phyloP scores from a whole-genome alignment of 2,329 filamentous ascomycete genomes.

The Penicillium griseofulvum region DNA sequence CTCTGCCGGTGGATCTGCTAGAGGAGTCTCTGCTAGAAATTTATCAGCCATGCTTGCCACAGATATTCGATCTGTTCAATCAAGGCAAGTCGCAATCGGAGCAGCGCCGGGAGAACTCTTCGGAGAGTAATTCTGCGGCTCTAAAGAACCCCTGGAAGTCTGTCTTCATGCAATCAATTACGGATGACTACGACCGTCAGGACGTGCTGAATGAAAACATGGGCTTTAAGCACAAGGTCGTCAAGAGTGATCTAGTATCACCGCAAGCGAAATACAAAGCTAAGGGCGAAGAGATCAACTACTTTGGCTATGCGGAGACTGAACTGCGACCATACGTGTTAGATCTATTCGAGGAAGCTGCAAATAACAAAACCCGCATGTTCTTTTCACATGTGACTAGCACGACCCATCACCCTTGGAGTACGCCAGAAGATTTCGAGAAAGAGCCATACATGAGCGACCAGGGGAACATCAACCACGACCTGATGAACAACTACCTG shows the following conservation, averaged over 20 bases:
- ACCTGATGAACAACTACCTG: constrained; percentile 44
- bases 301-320: constrained; percentile 45
- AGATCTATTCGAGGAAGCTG: constrained; percentile 30
- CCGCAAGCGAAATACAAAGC: constrained; percentile 32
- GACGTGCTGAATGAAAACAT: constrained; percentile 35
- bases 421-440: constrained; percentile 33
- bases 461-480: constrained; percentile 27
- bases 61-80: constrained; percentile 40
- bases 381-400: constrained; percentile 37
- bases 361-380: constrained; percentile 31
- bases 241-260: constrained; percentile 28
- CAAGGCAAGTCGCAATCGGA: constrained; percentile 19
- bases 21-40: constrained; percentile 37
- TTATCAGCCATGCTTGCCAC: constrained; percentile 43
- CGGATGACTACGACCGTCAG: constrained; percentile 41
- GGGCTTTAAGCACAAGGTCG: constrained; percentile 33
- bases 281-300: constrained; percentile 41
- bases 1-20: constrained; percentile 41
- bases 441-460: constrained; percentile 27
- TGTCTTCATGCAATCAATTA: constrained; percentile 41
- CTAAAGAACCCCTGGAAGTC: constrained; percentile 33
- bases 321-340: constrained; percentile 40
- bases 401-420: constrained; percentile 47
- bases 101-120: neutral
- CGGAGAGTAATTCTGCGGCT: constrained; percentile 6